These are phyloP conservation scores for Amanita jacksonii DNA, from an alignment of 768 basidiomycete genomes.

Conservation along the genomic window DNA sequence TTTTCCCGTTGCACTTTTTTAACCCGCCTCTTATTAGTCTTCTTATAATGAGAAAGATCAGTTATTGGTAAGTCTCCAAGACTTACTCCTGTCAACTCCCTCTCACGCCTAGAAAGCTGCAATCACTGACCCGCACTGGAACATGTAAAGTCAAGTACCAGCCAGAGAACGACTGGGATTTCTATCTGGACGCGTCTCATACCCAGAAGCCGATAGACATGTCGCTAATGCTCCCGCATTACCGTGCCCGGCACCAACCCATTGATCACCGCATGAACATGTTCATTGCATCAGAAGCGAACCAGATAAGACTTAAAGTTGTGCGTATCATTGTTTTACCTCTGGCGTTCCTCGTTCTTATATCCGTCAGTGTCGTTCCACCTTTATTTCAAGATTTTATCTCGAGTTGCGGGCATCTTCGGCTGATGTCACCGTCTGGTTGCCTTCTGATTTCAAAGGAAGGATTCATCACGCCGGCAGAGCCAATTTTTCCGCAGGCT, in stretches of 20 bases:
- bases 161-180: constrained; percentile 56
- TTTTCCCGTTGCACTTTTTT: neutral
- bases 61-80: constrained; percentile 5
- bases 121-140: constrained; percentile 21
- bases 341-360: constrained; percentile 10
- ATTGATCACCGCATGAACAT: constrained; percentile 64
- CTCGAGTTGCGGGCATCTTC: constrained; percentile 54
- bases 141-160: constrained; percentile 59
- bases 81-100: neutral
- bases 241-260: constrained; percentile 67
- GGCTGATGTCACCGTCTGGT: constrained; percentile 68
- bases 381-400: constrained; percentile 45
- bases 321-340: constrained; percentile 33
- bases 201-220: constrained; percentile 43
- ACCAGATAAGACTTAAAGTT: constrained; percentile 60
- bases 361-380: constrained; percentile 39
- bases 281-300: constrained; percentile 43
- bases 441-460: constrained; percentile 74
- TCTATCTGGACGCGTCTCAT: constrained; percentile 41
- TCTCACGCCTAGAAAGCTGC: neutral
- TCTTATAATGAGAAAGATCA: constrained; percentile 4
- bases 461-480: constrained; percentile 47
- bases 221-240: constrained; percentile 66
- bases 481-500: constrained; percentile 58
- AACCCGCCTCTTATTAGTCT: neutral